Conservation (phyloP, 1,284 basidiomycete genomes). For the Violaceomyces palustris region DNA sequence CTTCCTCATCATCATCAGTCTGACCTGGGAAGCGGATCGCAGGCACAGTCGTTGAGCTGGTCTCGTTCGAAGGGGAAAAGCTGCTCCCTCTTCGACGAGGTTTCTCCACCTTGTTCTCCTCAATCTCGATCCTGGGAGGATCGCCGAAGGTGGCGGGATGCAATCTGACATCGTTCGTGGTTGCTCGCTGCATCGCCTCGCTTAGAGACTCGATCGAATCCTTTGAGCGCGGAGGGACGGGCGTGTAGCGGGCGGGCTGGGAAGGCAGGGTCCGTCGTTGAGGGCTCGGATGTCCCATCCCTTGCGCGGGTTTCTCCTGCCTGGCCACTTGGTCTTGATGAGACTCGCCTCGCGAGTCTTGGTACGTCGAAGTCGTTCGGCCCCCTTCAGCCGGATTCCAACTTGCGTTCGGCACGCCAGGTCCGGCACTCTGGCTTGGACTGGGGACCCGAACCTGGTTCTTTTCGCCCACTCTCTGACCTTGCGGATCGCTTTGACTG, state of each 20-base stretch:
- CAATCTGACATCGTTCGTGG: background rate
- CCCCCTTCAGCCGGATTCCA: too few relatives aligned
- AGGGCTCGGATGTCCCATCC: background rate
- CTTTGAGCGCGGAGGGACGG: background rate
- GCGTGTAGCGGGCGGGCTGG: background rate
- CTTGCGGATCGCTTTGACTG: slow-evolving; percentile 18
- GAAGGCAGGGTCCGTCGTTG: background rate
- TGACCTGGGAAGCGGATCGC: slow-evolving; percentile 27
- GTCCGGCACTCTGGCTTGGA: slow-evolving; percentile 15
- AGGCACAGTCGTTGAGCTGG: slow-evolving; percentile 9
- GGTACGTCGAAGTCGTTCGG: too few relatives aligned
- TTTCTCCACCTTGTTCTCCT: slow-evolving; percentile 17
- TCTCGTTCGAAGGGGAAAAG: slow-evolving; percentile 11
- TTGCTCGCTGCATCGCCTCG: background rate
- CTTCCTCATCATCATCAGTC: slow-evolving; percentile 7
- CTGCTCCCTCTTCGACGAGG: slow-evolving; percentile 31
- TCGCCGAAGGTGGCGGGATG: slow-evolving; percentile 15
- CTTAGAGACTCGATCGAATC: slow-evolving; percentile 10
- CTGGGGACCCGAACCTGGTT: too few relatives aligned
- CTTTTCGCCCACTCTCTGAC: background rate
- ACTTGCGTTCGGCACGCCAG: slow-evolving; percentile 2
- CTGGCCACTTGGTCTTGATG: background rate
- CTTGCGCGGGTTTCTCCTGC: background rate
- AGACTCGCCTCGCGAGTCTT: too few relatives aligned
- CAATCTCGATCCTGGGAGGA: slow-evolving; percentile 12